These are phyloP conservation scores for Ustilago crameri DNA, from an alignment of 1,284 basidiomycete species.

Conservation along the genomic window DNA sequence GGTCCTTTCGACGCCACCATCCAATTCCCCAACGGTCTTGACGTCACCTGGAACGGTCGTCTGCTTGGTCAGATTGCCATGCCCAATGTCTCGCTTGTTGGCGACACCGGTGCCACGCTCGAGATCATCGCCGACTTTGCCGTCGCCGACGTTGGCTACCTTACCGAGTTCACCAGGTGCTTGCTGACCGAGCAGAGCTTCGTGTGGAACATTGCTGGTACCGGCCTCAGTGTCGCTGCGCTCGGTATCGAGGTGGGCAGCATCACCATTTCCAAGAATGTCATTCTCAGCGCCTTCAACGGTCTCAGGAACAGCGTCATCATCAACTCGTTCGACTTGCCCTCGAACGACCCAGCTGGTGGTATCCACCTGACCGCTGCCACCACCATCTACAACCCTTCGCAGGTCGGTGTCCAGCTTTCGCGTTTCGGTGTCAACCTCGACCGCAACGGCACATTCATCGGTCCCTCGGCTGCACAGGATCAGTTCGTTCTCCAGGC, in stretches of 20 bases:
- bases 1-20: slow-evolving; percentile 82
- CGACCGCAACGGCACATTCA: slow-evolving; percentile 72
- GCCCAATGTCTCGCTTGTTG: slow-evolving; percentile 70
- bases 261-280: slow-evolving; percentile 74
- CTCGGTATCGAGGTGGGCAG: slow-evolving; percentile 71
- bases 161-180: slow-evolving; percentile 77
- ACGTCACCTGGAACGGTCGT: slow-evolving; percentile 75
- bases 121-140: slow-evolving; percentile 74
- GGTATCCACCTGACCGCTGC: slow-evolving; percentile 78
- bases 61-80: slow-evolving; percentile 76
- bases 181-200: slow-evolving; percentile 78
- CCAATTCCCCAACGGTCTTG: slow-evolving; percentile 76
- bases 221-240: slow-evolving; percentile 74
- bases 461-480: slow-evolving; percentile 74
- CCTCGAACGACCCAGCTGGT: slow-evolving; percentile 78
- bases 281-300: slow-evolving; percentile 79
- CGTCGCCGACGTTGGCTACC: slow-evolving; percentile 74
- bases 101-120: slow-evolving; percentile 76
- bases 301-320: slow-evolving; percentile 75
- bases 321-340: slow-evolving; percentile 79
- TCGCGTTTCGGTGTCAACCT: slow-evolving; percentile 76
- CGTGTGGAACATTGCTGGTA: slow-evolving; percentile 79
- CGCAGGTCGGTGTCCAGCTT: slow-evolving; percentile 80
- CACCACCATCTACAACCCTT: slow-evolving; percentile 76
- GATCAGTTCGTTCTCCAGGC: slow-evolving; percentile 74